phyloP scores from a whole-genome alignment of 129 eudicot genomes.

The Apium graveolens region DNA sequence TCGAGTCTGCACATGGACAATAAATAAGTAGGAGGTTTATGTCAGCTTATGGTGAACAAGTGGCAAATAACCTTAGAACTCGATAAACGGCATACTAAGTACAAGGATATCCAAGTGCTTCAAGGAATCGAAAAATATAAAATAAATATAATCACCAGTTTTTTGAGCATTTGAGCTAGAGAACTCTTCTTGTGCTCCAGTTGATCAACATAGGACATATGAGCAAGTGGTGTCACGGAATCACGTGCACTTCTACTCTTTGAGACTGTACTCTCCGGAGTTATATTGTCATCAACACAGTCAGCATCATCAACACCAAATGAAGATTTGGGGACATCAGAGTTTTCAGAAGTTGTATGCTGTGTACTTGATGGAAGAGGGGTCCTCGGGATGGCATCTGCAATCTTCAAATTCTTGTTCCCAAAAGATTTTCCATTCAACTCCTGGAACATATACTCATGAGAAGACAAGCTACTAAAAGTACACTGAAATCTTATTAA shows the following conservation, averaged over 20 bases:
- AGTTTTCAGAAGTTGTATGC: constrained; percentile 5
- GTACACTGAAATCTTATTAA: not conserved
- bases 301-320: constrained; percentile 37
- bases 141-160: constrained; percentile 40
- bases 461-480: constrained; percentile 13
- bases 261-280: constrained; percentile 29
- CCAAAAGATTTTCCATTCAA: constrained; percentile 63
- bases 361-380: constrained; percentile 7
- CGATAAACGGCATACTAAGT: not conserved
- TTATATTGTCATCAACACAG: constrained; percentile 27
- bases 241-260: constrained; percentile 76
- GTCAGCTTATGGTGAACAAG: not conserved
- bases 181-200: constrained; percentile 76
- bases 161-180: constrained; percentile 59
- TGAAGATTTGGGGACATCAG: constrained; percentile 19
- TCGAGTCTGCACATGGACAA: constrained; percentile 49
- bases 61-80: not conserved
- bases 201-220: constrained; percentile 73
- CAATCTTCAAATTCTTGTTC: constrained; percentile 57
- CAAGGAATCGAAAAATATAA: constrained; percentile 1
- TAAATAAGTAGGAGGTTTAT: not conserved
- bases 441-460: constrained; percentile 42
- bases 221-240: constrained; percentile 89
- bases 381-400: constrained; percentile 58
- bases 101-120: not conserved